phyloP scores from a whole-genome alignment of 257 asterid species.

The Cordia subcordata region DNA sequence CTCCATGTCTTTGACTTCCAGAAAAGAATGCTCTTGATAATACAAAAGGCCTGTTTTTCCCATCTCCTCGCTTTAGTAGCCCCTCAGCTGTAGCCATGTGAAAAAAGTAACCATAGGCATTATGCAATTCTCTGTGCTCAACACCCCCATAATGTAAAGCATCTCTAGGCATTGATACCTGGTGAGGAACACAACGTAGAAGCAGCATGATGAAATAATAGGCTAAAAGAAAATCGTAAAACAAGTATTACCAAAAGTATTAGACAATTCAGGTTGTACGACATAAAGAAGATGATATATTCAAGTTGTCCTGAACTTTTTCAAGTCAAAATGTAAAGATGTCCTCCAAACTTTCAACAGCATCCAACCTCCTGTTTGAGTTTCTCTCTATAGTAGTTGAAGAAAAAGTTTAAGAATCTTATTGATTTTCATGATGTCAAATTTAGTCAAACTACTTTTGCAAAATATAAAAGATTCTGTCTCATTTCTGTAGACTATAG shows the following conservation, averaged over 20 bases:
- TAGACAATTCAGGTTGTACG: too few relatives aligned
- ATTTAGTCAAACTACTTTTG: too few relatives aligned
- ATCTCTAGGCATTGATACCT: constrained; percentile 95
- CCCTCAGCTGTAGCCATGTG: constrained; percentile 98
- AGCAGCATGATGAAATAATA: not conserved
- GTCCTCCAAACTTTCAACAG: too few relatives aligned
- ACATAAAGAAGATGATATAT: too few relatives aligned
- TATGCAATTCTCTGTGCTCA: constrained; percentile 93
- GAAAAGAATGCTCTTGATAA: constrained; percentile 92
- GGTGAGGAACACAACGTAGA: constrained; percentile 2
- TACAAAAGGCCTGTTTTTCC: constrained; percentile 92
- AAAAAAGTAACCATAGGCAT: constrained; percentile 91
- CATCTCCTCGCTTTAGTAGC: constrained; percentile 73
- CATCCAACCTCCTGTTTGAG: too few relatives aligned
- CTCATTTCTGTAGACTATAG: too few relatives aligned
- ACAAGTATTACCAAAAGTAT: not conserved
- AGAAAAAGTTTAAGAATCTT: too few relatives aligned
- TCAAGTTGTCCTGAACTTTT: too few relatives aligned
- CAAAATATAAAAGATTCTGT: too few relatives aligned
- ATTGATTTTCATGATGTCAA: too few relatives aligned
- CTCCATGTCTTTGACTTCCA: constrained; percentile 93
- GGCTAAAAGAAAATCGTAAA: not conserved
- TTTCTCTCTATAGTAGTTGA: too few relatives aligned
- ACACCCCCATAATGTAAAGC: constrained; percentile 80
- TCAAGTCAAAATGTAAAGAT: too few relatives aligned